Percentiles rank a stretch among this genome's conserved stretches.
phyloP scores from a whole-genome alignment of 2,329 filamentous ascomycete species.

The Venturia effusa region DNA sequence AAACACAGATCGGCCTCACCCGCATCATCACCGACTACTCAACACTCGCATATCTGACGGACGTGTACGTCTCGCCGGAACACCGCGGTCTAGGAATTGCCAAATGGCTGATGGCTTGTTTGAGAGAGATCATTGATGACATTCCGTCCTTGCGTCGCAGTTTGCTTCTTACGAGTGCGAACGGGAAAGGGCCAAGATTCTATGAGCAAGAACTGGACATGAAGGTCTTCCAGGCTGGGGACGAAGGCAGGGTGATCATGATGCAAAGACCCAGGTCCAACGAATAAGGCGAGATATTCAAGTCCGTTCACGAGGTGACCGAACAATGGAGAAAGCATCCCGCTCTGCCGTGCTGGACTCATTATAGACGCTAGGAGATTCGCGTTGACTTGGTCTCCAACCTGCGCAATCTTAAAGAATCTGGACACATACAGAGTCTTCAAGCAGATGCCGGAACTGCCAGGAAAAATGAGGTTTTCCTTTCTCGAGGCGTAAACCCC shows the following conservation, averaged over 20 bases:
- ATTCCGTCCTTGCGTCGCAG: conserved; percentile 47
- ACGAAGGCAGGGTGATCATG: neutral
- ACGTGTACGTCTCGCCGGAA: conserved; percentile 52
- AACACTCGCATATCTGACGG: conserved; percentile 59
- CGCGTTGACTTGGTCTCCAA: no score
- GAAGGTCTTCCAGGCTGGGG: conserved; percentile 7
- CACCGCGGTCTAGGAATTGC: conserved; percentile 54
- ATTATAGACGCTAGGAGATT: no score
- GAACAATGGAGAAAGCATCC: neutral
- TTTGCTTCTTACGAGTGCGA: conserved; percentile 11
- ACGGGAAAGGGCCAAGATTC: conserved; percentile 6
- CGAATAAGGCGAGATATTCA: neutral
- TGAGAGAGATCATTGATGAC: conserved; percentile 44
- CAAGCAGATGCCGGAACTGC: no score
- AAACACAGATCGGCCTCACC: conserved; percentile 43
- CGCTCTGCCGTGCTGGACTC: no score
- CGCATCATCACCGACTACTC: conserved; percentile 59
- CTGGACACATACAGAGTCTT: no score
- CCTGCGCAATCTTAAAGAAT: no score
- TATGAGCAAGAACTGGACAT: conserved; percentile 12
- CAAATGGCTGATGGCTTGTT: conserved; percentile 51
- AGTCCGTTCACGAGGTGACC: neutral
- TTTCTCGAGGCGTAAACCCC: no score
- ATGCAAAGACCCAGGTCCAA: neutral
- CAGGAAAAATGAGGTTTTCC: no score